These are phyloP conservation scores for Xylariaceae sp. DNA, from an alignment of 2,329 filamentous ascomycete species.

Conservation along the genomic window DNA sequence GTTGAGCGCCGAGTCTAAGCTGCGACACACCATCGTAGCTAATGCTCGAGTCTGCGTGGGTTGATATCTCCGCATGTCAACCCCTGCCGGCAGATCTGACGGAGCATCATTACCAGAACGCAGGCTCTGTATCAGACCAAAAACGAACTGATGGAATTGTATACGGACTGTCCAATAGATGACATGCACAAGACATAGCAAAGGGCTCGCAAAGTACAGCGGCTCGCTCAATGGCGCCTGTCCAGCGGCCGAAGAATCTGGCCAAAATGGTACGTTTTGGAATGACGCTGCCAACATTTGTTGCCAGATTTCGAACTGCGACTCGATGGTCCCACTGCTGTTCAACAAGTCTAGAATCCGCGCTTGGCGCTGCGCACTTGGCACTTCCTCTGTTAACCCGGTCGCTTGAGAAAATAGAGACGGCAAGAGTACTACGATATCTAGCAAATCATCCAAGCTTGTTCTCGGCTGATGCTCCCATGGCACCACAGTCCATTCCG, in stretches of 20 bases:
- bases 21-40: slow-evolving; percentile 50
- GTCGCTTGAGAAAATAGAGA: slow-evolving; percentile 46
- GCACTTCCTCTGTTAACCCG: slow-evolving; percentile 37
- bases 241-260: slow-evolving; percentile 25
- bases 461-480: slow-evolving; percentile 53
- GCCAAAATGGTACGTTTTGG: slow-evolving; percentile 39
- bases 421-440: slow-evolving; percentile 48
- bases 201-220: slow-evolving; percentile 44
- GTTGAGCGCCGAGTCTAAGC: slow-evolving; percentile 46
- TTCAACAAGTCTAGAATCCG: slow-evolving; percentile 48
- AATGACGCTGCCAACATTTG: slow-evolving; percentile 11
- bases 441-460: slow-evolving; percentile 50
- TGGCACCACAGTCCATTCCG: slow-evolving; percentile 51
- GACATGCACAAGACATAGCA: slow-evolving; percentile 46
- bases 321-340: slow-evolving; percentile 47
- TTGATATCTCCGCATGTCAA: slow-evolving; percentile 43
- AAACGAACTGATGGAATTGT: slow-evolving; percentile 48
- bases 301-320: slow-evolving; percentile 49
- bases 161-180: slow-evolving; percentile 55
- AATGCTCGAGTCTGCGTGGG: slow-evolving; percentile 41
- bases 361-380: slow-evolving; percentile 41
- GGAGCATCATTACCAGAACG: slow-evolving; percentile 41
- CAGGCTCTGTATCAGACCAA: slow-evolving; percentile 44
- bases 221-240: slow-evolving; percentile 44
- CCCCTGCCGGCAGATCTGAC: slow-evolving; percentile 36